Evolutionary conservation across 768 basidiomycete species (phyloP).

Genomic region (Naganishia vaughanmartiniae): DNA sequence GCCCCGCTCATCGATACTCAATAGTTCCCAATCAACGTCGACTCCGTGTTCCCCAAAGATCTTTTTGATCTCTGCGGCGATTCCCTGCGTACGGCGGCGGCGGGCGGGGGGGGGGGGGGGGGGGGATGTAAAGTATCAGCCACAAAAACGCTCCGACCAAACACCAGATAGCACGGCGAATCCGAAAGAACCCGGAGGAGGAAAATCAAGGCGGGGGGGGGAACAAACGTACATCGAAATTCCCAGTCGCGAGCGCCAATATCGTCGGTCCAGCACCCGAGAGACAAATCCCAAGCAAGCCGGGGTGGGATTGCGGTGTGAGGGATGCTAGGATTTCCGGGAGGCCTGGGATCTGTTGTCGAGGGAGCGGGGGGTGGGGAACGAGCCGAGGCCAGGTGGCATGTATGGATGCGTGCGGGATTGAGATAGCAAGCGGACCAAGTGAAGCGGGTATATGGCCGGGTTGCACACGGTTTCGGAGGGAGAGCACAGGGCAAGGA

Average conservation of each 20-base stretch:
- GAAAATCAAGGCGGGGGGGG: not conserved
- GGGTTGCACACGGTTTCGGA: too few species aligned
- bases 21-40: constrained; percentile 84
- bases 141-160: too few species aligned
- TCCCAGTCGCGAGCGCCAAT: constrained; percentile 81
- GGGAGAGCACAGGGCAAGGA: too few species aligned
- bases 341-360: constrained; percentile 81
- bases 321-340: constrained; percentile 85
- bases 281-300: constrained; percentile 93
- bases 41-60: constrained; percentile 72
- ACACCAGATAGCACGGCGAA: too few species aligned
- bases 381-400: too few species aligned
- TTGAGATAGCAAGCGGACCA: too few species aligned
- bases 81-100: constrained; percentile 53
- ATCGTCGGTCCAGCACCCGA: constrained; percentile 98
- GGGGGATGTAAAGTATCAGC: not conserved
- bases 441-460: too few species aligned
- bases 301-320: constrained; percentile 84
- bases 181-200: too few species aligned
- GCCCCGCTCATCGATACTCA: constrained; percentile 62
- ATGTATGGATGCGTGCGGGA: too few species aligned
- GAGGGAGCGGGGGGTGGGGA: not conserved
- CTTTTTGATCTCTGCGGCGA: constrained; percentile 73
- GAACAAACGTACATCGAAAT: constrained; percentile 61
- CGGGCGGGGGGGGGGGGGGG: not conserved